phyloP scores from a whole-genome alignment of 495 filamentous ascomycete species.

The Melanomma pulvis-pyrius region DNA sequence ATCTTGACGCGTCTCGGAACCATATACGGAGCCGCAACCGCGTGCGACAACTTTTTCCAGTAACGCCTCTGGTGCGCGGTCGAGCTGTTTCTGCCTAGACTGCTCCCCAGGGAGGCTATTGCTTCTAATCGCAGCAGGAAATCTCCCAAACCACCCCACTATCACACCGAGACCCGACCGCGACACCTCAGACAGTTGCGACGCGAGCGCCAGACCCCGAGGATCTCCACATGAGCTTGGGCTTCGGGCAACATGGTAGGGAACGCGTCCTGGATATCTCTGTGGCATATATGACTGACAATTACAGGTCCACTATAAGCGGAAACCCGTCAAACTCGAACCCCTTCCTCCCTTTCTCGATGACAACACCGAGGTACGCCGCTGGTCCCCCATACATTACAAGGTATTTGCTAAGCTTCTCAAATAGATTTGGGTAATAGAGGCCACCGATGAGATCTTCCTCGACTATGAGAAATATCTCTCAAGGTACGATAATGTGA shows the following conservation, averaged over 20 bases:
- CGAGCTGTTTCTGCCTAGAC: constrained; percentile 6
- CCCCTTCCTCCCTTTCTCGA: constrained; percentile 71
- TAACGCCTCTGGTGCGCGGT: constrained; percentile 13
- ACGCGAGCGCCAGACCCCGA: constrained; percentile 10
- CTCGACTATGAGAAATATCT: constrained; percentile 86
- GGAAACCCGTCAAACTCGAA: constrained; percentile 89
- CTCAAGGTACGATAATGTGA: constrained; percentile 57
- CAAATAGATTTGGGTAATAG: constrained; percentile 83
- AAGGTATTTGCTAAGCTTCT: background rate
- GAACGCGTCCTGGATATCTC: constrained; percentile 17
- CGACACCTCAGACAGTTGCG: constrained; percentile 19
- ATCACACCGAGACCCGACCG: background rate
- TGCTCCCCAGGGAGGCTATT: background rate
- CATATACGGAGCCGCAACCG: constrained; percentile 15
- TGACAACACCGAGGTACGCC: constrained; percentile 74
- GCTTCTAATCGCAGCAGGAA: background rate
- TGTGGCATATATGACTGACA: constrained; percentile 13
- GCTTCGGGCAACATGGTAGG: constrained; percentile 46
- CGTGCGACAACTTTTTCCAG: constrained; percentile 31
- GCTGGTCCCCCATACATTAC: background rate
- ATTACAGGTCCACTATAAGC: constrained; percentile 85
- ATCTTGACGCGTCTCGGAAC: constrained; percentile 39
- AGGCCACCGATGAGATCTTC: constrained; percentile 88
- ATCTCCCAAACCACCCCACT: background rate
- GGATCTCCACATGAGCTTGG: constrained; percentile 25